Evolutionary conservation across 306 rosid species (phyloP), one percentile per base, ranked within the genome.

Genomic region (Quercus aquifolioides): DNA sequence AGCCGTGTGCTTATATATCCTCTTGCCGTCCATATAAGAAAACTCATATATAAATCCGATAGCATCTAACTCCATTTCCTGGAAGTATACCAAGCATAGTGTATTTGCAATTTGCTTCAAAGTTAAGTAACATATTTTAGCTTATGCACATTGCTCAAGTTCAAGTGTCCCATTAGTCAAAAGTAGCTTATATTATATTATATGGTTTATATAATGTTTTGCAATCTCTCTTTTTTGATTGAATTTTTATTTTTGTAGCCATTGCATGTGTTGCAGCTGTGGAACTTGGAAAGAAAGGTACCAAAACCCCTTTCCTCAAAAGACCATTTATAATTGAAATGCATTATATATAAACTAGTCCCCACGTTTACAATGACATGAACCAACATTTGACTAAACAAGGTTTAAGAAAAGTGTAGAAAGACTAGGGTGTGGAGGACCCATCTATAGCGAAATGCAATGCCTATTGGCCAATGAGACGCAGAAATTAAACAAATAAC

Each of bases 351-450:
- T 57, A 23, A 41, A 41, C 56, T 43, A 58, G 41, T 78, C 52
- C 20, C 68, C 71, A 57, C 81, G 71, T 78, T 78, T 25, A 18
- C 43, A 70, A 38, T 41, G 63, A 57, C 11, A 11, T 10, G 81
- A 60, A 21, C 17, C 33, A 23, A 12, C 33, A 25, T 60, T 60
- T 60, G 35, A 25, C 67, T 11, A 60, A 25, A 11, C 5, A 60
- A 25, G 31, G 67, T 3, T 49, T 49, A 49, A 49, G 54, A 49
- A 49, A 59, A 59, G 33, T 59, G 67, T 4, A 11, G 33, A 59
- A 59, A 11, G 26, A 59, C 5, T 11, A 4, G 18, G 67, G 67
- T 21, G 67, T 60, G 31, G 67, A 6, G 67, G 25, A 5, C 35
- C 17, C 17, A 12, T 21, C 67, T 25, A 60, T 5, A 13, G 9